phyloP scores from a whole-genome alignment of 148 eudicot genomes.

The Chenopodium berlandieri region DNA sequence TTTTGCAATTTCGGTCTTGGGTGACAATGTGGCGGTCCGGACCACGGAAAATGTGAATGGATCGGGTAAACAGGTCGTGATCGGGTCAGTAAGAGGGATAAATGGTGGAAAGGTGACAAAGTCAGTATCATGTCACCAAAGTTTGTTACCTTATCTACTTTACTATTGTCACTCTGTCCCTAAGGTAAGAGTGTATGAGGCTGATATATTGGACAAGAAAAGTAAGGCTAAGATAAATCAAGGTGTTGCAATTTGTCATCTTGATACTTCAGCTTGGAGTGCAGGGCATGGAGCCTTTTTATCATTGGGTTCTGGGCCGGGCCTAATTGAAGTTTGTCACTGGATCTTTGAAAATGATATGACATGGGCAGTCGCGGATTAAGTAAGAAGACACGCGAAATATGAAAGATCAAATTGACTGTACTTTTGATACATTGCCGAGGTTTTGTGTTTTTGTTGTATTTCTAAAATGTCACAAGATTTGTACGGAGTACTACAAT shows the following conservation, averaged over 20 bases:
- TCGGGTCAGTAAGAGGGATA: slow-evolving; percentile 63
- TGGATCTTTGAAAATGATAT: slow-evolving; percentile 94
- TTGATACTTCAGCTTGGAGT: slow-evolving; percentile 88
- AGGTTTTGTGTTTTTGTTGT: not conserved
- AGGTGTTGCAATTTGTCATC: slow-evolving; percentile 81
- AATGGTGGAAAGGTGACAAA: slow-evolving; percentile 73
- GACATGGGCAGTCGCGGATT: slow-evolving; percentile 72
- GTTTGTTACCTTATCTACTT: slow-evolving; percentile 73
- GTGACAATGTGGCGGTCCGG: slow-evolving; percentile 52
- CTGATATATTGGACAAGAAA: slow-evolving; percentile 59
- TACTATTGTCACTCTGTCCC: slow-evolving; percentile 98
- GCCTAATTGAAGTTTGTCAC: slow-evolving; percentile 88
- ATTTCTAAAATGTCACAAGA: not conserved
- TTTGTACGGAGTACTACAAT: not conserved
- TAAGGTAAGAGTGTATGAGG: slow-evolving; percentile 73
- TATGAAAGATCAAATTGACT: not conserved
- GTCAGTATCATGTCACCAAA: slow-evolving; percentile 93
- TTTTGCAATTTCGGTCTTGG: slow-evolving; percentile 61
- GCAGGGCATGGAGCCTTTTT: slow-evolving; percentile 73
- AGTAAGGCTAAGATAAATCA: slow-evolving; percentile 51
- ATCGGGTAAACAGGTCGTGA: slow-evolving; percentile 50
- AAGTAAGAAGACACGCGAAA: not conserved
- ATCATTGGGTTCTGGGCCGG: slow-evolving; percentile 69
- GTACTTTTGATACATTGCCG: not conserved
- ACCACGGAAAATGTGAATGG: slow-evolving; percentile 62